phyloP scores from a whole-genome alignment of 2,329 filamentous ascomycete genomes.

The Chalaropsis thielavioides region DNA sequence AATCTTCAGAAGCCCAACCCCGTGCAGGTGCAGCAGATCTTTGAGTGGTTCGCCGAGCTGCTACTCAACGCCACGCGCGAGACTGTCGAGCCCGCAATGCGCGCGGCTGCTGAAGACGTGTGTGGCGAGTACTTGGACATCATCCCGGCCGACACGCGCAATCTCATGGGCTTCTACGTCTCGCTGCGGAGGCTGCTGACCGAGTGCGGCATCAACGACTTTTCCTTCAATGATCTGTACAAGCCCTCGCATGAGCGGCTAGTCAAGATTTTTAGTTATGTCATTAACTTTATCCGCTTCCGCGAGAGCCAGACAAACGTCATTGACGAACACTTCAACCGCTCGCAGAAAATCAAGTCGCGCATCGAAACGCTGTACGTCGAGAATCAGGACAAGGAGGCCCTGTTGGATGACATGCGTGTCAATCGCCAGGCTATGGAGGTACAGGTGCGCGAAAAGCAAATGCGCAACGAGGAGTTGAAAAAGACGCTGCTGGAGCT shows the following conservation, averaged over 20 bases:
- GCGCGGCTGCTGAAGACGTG: conserved; percentile 74
- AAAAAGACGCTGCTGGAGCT: conserved; percentile 71
- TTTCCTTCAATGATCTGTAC: conserved; percentile 83
- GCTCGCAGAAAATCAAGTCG: conserved; percentile 69
- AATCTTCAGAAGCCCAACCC: conserved; percentile 92
- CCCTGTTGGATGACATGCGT: conserved; percentile 64
- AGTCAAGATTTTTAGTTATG: conserved; percentile 89
- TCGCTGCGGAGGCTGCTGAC: conserved; percentile 64
- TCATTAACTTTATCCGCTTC: conserved; percentile 98
- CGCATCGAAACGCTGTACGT: conserved; percentile 74
- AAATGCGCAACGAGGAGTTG: conserved; percentile 70
- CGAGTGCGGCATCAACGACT: conserved; percentile 86
- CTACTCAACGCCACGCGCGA: conserved; percentile 88
- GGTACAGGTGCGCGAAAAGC: conserved; percentile 67
- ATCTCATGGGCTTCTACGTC: conserved; percentile 91
- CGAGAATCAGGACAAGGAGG: conserved; percentile 78
- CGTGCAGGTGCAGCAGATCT: conserved; percentile 88
- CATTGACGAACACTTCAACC: conserved; percentile 90
- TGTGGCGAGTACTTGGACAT: conserved; percentile 74
- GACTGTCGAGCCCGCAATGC: conserved; percentile 88
- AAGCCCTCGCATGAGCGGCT: conserved; percentile 80
- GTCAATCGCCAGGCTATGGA: conserved; percentile 69
- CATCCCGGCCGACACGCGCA: conserved; percentile 74
- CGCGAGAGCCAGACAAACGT: conserved; percentile 79
- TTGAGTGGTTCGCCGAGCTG: conserved; percentile 93